Base-by-base conservation (phyloP, 306 rosid species). In the Ormosia semicastrata region DNA sequence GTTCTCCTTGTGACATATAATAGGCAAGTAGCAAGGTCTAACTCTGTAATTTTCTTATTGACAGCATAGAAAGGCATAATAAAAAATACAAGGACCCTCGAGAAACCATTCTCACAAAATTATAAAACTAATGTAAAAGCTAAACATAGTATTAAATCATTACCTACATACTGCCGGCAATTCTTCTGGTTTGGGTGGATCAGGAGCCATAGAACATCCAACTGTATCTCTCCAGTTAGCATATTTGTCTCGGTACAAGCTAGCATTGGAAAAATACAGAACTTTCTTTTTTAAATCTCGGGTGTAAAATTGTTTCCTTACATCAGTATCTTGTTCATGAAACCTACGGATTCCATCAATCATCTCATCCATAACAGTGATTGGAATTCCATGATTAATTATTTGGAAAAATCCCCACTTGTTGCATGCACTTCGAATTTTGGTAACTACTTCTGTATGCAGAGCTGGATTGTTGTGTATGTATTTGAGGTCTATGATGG, bases 141-240 rank as follows among this genome's bases (percentile, higher is more conserved):
- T 24, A 8, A 29, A 33, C 37, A 29, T 37, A 18, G 8, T 47
- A 52, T 14, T 15, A 68, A 33, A 5, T 7, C 8, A 43, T 30
- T 64, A 85, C 85, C 82, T 75, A 3, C 70, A 80, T 6, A 75
- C 81, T n/a, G 4, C 11, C 2, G 85, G 87, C 17, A 80, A 29
- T 2, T 67, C 87, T 30, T 60, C 82, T 2, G 87, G 62, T 3
- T 80, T 79, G 36, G 86, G 87, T 29, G 54, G 80, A 54, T 15
- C 4, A 36, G 89, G 89, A 52, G 85, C 73, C 70, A 56, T 17
- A 36, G 49, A 12, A 71, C 70, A 85, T 8, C 30, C 30, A 29
- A 90, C 18, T 1, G 91, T 79, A 40, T 92, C 97, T 75, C 97
- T 90, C 97, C 94, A 90, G 40, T 90, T 88, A 8, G 96, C 85